Evolutionary conservation across 1,139 yeast species (phyloP).

Genomic region (Hemisphaericaspora xylanilytica): DNA sequence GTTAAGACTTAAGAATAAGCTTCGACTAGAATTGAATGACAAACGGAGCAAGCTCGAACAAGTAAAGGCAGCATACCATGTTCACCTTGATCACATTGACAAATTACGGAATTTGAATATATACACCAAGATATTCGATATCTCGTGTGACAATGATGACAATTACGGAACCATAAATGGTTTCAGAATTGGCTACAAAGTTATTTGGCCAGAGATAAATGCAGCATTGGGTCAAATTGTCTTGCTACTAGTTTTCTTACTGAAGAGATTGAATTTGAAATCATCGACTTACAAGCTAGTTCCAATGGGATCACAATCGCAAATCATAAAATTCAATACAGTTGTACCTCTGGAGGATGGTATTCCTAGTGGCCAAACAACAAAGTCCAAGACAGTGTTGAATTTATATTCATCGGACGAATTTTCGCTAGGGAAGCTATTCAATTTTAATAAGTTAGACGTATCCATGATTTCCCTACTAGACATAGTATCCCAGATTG

Average conservation of each 20-base stretch:
- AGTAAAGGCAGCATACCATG: constrained; percentile 59
- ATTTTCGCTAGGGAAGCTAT: constrained; percentile 63
- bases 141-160: constrained; percentile 66
- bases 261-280: constrained; percentile 53
- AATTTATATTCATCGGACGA: constrained; percentile 65
- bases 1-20: constrained; percentile 47
- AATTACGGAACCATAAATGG: constrained; percentile 88
- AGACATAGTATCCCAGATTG: constrained; percentile 60
- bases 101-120: constrained; percentile 72
- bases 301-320: constrained; percentile 85
- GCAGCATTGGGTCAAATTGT: constrained; percentile 90
- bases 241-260: constrained; percentile 63
- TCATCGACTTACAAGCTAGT: constrained; percentile 61
- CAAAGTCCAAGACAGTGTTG: constrained; percentile 26
- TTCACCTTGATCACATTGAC: constrained; percentile 63
- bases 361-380: constrained; percentile 3
- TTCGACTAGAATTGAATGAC: constrained; percentile 48
- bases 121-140: constrained; percentile 75
- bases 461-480: constrained; percentile 74
- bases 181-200: constrained; percentile 66
- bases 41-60: constrained; percentile 56
- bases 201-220: constrained; percentile 90
- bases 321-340: constrained; percentile 54
- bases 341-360: constrained; percentile 21
- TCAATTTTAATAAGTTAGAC: constrained; percentile 70